These are phyloP conservation scores for Jaltomata sinuosa DNA, from an alignment of 257 asterid species.

Conservation along the genomic window DNA sequence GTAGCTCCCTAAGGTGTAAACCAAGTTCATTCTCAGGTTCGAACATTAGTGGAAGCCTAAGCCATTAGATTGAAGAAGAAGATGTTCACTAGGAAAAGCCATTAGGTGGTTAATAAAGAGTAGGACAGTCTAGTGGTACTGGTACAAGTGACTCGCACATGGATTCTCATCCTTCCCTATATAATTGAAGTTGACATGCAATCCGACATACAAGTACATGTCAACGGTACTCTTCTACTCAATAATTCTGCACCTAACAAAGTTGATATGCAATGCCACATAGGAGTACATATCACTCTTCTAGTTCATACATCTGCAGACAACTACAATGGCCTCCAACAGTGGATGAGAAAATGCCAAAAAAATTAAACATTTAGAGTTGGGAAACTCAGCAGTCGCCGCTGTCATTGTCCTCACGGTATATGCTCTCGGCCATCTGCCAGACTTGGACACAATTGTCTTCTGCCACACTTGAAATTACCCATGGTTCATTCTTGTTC, in stretches of 20 bases:
- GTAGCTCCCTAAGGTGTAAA: neutral
- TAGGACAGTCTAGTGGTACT: neutral
- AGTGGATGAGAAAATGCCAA: neutral
- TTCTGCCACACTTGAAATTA: constrained; percentile 89
- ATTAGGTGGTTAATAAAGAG: too few species aligned
- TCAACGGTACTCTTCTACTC: neutral
- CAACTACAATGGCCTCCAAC: neutral
- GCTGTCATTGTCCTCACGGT: constrained; percentile 54
- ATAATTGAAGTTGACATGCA: neutral
- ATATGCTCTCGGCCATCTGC: constrained; percentile 90
- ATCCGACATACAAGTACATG: neutral
- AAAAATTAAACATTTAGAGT: neutral
- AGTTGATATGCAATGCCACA: neutral
- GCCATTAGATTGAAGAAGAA: too few species aligned
- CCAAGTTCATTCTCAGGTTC: too few species aligned
- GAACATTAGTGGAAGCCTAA: too few species aligned
- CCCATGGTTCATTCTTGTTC: constrained; percentile 87
- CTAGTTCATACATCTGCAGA: neutral
- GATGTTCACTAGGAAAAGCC: too few species aligned
- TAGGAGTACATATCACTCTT: neutral
- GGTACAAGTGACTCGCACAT: neutral
- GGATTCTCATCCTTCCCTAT: neutral
- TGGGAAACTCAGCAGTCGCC: constrained; percentile 10
- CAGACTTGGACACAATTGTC: constrained; percentile 87
- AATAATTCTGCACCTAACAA: neutral